These are phyloP conservation scores for Aspergillus ostianus DNA, from an alignment of 495 filamentous ascomycete species.

Conservation along the genomic window DNA sequence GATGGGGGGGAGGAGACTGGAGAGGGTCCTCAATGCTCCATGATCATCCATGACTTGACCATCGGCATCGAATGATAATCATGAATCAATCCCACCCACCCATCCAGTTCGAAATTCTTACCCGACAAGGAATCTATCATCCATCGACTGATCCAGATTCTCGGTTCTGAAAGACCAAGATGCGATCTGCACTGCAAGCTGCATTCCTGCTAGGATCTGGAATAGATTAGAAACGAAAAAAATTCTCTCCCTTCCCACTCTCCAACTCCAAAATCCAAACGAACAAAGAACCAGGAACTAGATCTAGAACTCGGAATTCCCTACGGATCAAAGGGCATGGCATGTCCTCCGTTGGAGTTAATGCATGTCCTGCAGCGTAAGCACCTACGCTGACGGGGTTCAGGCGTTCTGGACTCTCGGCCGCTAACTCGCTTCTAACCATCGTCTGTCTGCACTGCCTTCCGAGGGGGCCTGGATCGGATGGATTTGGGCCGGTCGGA, in stretches of 20 bases:
- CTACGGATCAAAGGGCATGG: no score
- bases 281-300: no score
- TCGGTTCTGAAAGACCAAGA: background rate
- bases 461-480: background rate
- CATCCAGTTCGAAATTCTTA: background rate
- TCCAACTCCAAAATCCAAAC: no score
- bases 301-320: background rate
- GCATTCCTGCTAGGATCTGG: background rate
- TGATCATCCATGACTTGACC: background rate
- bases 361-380: background rate
- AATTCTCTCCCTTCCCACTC: no score
- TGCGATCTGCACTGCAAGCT: background rate
- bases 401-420: background rate
- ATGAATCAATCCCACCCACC: no score
- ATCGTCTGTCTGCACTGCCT: background rate
- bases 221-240: no score
- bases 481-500: background rate
- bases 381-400: background rate
- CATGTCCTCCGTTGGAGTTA: no score
- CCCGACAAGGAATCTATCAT: background rate
- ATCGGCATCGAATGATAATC: no score
- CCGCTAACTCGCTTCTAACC: no score
- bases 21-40: background rate
- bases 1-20: no score
- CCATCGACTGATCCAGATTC: background rate